Evolutionary conservation across 345 rosid genomes (phyloP).

Genomic region (Camelina laxa): DNA sequence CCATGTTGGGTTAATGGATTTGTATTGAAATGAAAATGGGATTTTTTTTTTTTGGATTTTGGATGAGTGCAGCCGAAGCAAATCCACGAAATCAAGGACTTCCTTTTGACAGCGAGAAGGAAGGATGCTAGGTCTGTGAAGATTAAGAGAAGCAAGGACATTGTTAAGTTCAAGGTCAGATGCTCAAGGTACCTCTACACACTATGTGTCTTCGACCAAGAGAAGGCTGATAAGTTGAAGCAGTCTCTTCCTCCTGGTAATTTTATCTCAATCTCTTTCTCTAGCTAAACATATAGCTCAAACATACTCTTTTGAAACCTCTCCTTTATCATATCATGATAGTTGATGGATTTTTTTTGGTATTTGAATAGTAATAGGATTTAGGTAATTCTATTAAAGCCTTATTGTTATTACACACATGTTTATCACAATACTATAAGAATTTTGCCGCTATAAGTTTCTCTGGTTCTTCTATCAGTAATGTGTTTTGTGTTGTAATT

Average conservation of each 20-base stretch:
- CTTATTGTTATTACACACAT: background rate
- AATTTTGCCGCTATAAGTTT: background rate
- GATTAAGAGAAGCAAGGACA: conserved; percentile 68
- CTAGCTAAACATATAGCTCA: background rate
- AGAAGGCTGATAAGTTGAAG: conserved; percentile 74
- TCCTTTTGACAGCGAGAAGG: conserved; percentile 71
- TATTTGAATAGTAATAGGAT: background rate
- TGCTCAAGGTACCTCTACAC: conserved; percentile 73
- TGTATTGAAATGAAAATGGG: background rate
- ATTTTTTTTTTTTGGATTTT: background rate
- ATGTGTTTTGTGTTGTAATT: no score
- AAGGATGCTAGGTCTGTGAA: conserved; percentile 75
- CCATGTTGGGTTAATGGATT: background rate
- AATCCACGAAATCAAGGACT: conserved; percentile 70
- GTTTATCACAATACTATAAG: background rate
- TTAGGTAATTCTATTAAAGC: background rate
- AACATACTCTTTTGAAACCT: background rate
- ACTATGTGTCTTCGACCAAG: conserved; percentile 62
- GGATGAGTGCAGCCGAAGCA: conserved; percentile 58
- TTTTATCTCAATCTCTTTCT: background rate
- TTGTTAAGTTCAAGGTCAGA: conserved; percentile 69
- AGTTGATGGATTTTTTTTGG: background rate
- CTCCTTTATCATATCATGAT: background rate
- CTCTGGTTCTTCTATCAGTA: no score
- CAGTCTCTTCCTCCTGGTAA: conserved; percentile 76